A percentile compares a stretch with the other conserved stretches of the same genome.
phyloP scores from a whole-genome alignment of 2,329 filamentous ascomycete species.

The Colletotrichum sp. region DNA sequence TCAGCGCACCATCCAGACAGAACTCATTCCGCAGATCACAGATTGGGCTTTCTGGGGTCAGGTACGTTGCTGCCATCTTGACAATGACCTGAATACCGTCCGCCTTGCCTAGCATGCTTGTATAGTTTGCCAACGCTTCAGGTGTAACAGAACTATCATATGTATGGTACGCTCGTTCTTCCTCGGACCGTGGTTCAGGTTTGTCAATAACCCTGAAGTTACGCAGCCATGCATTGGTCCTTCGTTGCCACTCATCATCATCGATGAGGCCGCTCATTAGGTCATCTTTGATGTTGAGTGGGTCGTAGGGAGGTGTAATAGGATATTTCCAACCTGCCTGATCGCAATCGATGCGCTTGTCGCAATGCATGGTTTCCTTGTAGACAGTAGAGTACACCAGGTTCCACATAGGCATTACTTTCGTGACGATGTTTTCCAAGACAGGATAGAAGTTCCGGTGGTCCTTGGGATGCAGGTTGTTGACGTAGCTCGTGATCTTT shows the following conservation, averaged over 20 bases:
- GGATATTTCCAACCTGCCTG: neutral
- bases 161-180: neutral
- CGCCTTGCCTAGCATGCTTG: neutral
- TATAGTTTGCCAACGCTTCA: neutral
- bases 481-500: neutral
- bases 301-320: neutral
- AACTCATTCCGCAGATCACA: neutral
- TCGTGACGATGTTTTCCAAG: neutral
- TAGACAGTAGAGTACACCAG: neutral
- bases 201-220: neutral
- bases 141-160: neutral
- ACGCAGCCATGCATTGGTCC: neutral
- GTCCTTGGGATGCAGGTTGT: neutral
- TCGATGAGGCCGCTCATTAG: neutral
- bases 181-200: neutral
- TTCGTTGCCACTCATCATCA: neutral
- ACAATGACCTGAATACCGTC: neutral
- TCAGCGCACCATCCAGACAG: slow-evolving; percentile 7
- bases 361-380: neutral
- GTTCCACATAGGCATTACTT: neutral
- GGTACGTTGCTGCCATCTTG: neutral
- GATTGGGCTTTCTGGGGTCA: neutral
- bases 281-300: neutral
- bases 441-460: neutral
- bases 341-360: neutral